A percentile compares a stretch with the other conserved stretches of the same genome.
Conservation (phyloP, 2,329 filamentous ascomycete species). For the Colletotrichum sp. region DNA sequence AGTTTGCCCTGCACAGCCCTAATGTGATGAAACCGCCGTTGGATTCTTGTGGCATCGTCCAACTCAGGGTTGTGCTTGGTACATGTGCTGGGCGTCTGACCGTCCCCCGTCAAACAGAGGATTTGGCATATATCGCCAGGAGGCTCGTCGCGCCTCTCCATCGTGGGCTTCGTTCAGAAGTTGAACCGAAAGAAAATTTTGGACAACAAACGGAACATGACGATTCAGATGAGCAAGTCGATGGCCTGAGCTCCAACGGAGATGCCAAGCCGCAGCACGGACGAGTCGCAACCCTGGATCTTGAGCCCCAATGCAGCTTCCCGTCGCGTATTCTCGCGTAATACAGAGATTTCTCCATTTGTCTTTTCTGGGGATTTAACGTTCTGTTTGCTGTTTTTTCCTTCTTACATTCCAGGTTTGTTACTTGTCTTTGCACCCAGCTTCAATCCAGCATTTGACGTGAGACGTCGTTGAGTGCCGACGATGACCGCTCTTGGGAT, state of each 20-base stretch:
- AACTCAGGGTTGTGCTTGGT: background rate
- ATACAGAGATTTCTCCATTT: background rate
- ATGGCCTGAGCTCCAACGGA: background rate
- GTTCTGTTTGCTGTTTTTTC: background rate
- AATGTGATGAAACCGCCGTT: background rate
- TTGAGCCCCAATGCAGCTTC: background rate
- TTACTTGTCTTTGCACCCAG: background rate
- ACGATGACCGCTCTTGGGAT: background rate
- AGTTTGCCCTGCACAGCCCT: background rate
- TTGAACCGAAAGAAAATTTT: background rate
- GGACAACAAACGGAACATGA: background rate
- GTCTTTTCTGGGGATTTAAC: accelerated
- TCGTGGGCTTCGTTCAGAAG: background rate
- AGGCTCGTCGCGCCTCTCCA: background rate
- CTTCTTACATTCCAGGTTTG: background rate
- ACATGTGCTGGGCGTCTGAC: background rate
- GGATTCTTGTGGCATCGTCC: background rate
- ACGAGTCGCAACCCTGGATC: background rate
- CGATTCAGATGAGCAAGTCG: background rate
- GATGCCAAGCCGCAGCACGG: background rate
- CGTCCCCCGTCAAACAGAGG: background rate
- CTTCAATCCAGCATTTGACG: background rate
- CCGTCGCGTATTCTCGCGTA: background rate
- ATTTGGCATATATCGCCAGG: background rate
- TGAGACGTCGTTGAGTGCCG: background rate